A percentile compares a stretch with the other conserved stretches of the same genome.
Conservation (phyloP, 139 green algal genomes). For the Nannochloris sp. region DNA sequence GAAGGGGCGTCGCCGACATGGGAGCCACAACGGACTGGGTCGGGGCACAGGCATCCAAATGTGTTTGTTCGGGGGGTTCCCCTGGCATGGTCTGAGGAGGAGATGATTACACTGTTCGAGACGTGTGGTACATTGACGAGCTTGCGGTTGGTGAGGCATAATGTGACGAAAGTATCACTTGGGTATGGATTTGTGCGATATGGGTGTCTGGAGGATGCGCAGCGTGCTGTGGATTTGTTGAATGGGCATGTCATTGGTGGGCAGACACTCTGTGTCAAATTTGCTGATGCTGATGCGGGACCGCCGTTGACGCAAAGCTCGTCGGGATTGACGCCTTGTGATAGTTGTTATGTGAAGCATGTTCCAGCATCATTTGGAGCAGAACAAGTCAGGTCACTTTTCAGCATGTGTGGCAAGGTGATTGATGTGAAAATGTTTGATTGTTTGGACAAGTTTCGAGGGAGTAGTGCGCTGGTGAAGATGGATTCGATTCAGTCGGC, state of each 20-base stretch:
- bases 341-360: slow-evolving; percentile 34
- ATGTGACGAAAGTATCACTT: slow-evolving; percentile 23
- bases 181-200: slow-evolving; percentile 36
- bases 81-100: slow-evolving; percentile 23
- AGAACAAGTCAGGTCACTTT: slow-evolving; percentile 21
- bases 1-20: too few relatives aligned
- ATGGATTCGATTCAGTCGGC: slow-evolving; percentile 20
- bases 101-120: slow-evolving; percentile 24
- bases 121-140: slow-evolving; percentile 18
- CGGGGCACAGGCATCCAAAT: slow-evolving; percentile 10
- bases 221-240: slow-evolving; percentile 18
- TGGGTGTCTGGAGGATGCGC: slow-evolving; percentile 7
- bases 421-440: slow-evolving; percentile 38
- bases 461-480: slow-evolving; percentile 19
- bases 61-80: slow-evolving; percentile 27
- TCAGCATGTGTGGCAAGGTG: slow-evolving; percentile 21
- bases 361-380: slow-evolving; percentile 19
- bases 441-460: slow-evolving; percentile 26
- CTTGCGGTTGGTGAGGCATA: slow-evolving; percentile 26
- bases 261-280: slow-evolving; percentile 35
- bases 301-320: slow-evolving; percentile 10
- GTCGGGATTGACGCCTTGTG: slow-evolving; percentile 26
- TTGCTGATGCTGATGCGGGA: slow-evolving; percentile 32
- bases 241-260: slow-evolving; percentile 20
- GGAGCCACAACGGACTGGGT: too few relatives aligned